phyloP scores from a whole-genome alignment of 73 alveolate genomes.

The Uronychia binucleata region DNA sequence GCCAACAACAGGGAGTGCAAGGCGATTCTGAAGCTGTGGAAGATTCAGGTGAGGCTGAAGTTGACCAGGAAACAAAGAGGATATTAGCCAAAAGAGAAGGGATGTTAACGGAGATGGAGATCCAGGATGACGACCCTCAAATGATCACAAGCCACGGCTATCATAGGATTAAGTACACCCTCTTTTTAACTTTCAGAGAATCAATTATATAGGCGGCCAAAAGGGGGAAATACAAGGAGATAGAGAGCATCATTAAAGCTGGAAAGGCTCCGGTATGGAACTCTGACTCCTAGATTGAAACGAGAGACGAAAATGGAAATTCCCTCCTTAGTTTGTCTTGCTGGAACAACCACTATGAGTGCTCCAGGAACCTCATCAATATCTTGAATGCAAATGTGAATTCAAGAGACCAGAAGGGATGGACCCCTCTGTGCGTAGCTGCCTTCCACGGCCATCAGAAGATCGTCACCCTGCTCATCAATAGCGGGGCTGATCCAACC shows the following conservation, averaged over 20 bases:
- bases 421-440: constrained; percentile 43
- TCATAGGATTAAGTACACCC: not conserved
- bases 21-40: constrained; percentile 10
- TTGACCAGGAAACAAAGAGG: not conserved
- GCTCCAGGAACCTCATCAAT: constrained; percentile 3
- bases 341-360: not conserved
- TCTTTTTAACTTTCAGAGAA: too few species aligned
- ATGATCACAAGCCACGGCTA: not conserved
- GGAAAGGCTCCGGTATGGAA: not conserved
- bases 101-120: not conserved
- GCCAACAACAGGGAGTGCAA: not conserved
- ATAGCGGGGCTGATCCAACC: constrained; percentile 18
- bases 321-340: constrained; percentile 11
- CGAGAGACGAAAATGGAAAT: constrained; percentile 22
- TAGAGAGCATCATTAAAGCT: not conserved
- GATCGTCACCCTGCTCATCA: constrained; percentile 5
- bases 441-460: constrained; percentile 14
- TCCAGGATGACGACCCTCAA: too few species aligned
- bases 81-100: not conserved
- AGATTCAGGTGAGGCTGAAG: constrained; percentile 2
- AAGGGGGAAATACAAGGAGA: not conserved
- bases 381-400: constrained; percentile 8
- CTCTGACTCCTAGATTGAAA: not conserved
- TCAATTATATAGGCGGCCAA: constrained; percentile 11
- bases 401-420: constrained; percentile 26